Evolutionary conservation across 2,329 filamentous ascomycete species (phyloP), one percentile per base, ranked within the genome.

Genomic region (Chrysoporthe cubensis): DNA sequence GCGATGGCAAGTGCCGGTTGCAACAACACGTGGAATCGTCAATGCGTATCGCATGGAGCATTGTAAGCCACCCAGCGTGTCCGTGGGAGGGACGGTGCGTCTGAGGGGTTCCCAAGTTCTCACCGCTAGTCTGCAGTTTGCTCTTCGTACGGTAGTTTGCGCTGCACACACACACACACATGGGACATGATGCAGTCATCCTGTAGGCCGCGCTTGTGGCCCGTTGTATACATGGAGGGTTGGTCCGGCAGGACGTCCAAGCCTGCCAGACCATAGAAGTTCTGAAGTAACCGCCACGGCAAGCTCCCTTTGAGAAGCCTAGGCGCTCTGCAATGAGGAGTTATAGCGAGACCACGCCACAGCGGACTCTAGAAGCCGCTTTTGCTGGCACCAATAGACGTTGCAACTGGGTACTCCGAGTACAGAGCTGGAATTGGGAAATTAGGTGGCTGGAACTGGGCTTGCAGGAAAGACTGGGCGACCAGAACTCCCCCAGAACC

Each of bases 231-330:
- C 40, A 46, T 44, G 34, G 42, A 67, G 48, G 54, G 59, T 44
- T 52, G 61, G 67, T 68, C 69, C 44, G 42, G 42, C 68, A 65
- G 67, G 60, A 64, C 63, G 66, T 67, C 64, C n/a, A 68, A 74
- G 70, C 73, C 73, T n/a, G 54, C 32, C 54, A 40, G 26, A 54
- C 26, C 26, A 21, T 32, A 16, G 14, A 54, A 40, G 32, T 3
- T 37, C 54, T 18, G 52, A 34, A 37, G 54, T 14, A 40, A 11
- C 21, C 8, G 13, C 48, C 48, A 52, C 48, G 48, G 26, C 48
- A 9, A 4, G 21, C 48, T 1, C 48, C 21, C 26, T 13, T 32
- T 52, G 9, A 13, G 14, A 14, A 21, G 48, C 21, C 21, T 3
- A 52, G 21, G 48, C n/a, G n/a, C 50, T 54, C 50, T 54, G 26